Evolutionary conservation across 192 early-diverging fungal species (phyloP).

Genomic region (Coemansia sp.): DNA sequence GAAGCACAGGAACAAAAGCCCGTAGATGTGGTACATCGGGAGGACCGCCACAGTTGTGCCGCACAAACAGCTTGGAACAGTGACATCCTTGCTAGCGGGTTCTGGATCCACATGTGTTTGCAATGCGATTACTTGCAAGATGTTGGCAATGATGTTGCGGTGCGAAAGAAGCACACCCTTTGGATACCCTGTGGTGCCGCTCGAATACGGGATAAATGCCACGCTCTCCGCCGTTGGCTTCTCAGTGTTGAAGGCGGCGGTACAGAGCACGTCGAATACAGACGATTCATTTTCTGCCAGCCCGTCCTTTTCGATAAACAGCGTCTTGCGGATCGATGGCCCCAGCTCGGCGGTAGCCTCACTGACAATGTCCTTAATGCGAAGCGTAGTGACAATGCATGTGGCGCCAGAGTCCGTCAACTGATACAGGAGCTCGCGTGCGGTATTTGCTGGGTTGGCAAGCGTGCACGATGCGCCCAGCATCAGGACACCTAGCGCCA

Average conservation of each 20-base stretch:
- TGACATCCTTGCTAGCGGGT: background rate
- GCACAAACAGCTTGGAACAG: background rate
- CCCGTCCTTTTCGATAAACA: background rate
- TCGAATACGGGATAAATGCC: constrained; percentile 68
- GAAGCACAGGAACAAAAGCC: constrained; percentile 31
- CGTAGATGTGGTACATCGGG: constrained; percentile 72
- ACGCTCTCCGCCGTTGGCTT: background rate
- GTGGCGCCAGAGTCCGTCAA: constrained; percentile 71
- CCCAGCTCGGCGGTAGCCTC: background rate
- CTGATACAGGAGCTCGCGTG: constrained; percentile 75
- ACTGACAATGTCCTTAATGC: background rate
- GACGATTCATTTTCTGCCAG: background rate
- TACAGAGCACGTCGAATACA: constrained; percentile 12
- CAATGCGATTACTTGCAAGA: constrained; percentile 35
- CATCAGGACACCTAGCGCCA: constrained; percentile 63
- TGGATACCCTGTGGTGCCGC: constrained; percentile 68
- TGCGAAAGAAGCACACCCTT: constrained; percentile 71
- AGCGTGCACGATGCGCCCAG: constrained; percentile 68
- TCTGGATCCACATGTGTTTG: background rate
- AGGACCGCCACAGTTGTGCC: constrained; percentile 33
- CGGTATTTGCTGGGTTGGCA: constrained; percentile 79
- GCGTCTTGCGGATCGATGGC: background rate
- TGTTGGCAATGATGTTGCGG: constrained; percentile 67
- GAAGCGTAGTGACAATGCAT: constrained; percentile 60
- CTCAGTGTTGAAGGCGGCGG: background rate